Conservation (phyloP, 2,329 filamentous ascomycete species). For the Aspergillus luchuensis region DNA sequence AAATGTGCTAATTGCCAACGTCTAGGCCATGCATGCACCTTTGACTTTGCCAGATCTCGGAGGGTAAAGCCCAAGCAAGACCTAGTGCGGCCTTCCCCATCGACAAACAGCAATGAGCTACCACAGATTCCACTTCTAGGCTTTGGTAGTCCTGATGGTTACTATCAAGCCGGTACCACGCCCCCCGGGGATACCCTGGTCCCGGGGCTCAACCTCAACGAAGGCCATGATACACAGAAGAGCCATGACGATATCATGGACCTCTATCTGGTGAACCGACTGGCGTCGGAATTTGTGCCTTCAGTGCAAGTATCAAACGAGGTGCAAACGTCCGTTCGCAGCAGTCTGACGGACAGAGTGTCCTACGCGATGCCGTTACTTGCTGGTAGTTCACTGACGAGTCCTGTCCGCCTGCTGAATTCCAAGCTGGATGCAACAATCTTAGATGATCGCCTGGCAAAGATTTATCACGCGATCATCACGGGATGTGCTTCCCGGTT, state of each 20-base stretch:
- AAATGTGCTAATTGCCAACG: constrained; percentile 24
- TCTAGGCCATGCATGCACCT: constrained; percentile 24
- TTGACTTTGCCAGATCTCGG: constrained; percentile 20
- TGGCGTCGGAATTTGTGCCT: no score
- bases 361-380: not conserved
- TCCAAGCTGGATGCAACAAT: constrained; percentile 23
- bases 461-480: constrained; percentile 26
- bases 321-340: no score
- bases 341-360: not conserved
- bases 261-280: not conserved
- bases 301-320: no score
- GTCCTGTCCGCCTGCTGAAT: constrained; percentile 28
- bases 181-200: not conserved
- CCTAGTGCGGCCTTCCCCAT: not conserved
- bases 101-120: not conserved
- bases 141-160: no score
- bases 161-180: not conserved
- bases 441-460: constrained; percentile 19
- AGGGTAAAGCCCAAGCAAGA: not conserved
- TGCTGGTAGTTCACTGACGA: constrained; percentile 19
- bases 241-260: not conserved
- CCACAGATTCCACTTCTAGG: not conserved
- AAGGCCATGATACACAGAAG: not conserved
- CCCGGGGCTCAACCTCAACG: not conserved
- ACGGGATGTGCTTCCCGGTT: constrained; percentile 22